These are phyloP conservation scores for Fusarium denticulatum DNA, from an alignment of 2,329 filamentous ascomycete genomes.

Conservation along the genomic window DNA sequence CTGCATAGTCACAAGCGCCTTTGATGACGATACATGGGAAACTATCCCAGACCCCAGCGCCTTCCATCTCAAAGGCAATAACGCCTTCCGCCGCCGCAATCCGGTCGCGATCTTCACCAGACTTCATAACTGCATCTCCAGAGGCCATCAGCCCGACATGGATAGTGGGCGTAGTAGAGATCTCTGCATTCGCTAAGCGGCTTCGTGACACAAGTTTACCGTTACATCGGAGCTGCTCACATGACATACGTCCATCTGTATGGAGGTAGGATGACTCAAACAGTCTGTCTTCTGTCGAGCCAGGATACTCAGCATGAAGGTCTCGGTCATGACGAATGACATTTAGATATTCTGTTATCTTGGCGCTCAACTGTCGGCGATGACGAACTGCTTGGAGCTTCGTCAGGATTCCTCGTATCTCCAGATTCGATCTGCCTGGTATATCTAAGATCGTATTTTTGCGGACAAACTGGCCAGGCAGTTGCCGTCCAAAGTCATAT, in stretches of 20 bases:
- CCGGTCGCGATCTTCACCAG: background rate
- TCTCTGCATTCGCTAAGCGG: accelerated
- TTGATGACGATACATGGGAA: background rate
- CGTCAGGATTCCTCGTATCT: background rate
- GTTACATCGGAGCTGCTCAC: background rate
- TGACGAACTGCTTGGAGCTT: background rate
- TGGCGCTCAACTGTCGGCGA: too few relatives aligned
- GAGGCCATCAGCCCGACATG: background rate
- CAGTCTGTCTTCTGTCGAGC: background rate
- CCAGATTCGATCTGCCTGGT: background rate
- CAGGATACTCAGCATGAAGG: too few relatives aligned
- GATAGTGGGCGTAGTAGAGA: background rate
- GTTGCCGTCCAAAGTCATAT: background rate
- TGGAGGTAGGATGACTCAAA: background rate
- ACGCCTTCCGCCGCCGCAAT: accelerated
- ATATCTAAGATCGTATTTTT: background rate
- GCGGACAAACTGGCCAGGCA: background rate
- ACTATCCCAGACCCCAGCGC: background rate
- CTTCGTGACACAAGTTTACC: background rate
- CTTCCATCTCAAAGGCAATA: background rate
- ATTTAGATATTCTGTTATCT: too few relatives aligned
- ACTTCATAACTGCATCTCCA: background rate
- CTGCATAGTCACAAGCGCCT: background rate
- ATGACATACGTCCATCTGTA: background rate
- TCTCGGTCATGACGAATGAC: too few relatives aligned